These are phyloP conservation scores for Entoloma clypeatum DNA, from an alignment of 1,284 basidiomycete species.

Conservation along the genomic window DNA sequence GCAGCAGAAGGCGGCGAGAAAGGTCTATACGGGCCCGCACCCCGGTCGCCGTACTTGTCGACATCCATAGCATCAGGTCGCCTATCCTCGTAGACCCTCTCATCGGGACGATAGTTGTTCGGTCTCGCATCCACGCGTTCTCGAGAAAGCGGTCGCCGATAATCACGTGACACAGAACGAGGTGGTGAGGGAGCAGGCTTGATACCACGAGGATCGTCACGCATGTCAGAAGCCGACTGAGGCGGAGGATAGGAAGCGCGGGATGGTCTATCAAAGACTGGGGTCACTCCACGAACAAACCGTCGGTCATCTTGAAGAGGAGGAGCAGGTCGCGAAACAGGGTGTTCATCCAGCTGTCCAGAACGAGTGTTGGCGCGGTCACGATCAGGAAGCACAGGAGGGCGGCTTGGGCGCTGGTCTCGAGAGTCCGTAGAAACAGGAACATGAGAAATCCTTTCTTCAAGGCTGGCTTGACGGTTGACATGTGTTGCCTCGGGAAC, in stretches of 20 bases:
- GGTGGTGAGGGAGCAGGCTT: constrained; percentile 23
- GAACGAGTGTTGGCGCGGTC: constrained; percentile 17
- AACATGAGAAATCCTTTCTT: constrained; percentile 37
- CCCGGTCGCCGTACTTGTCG: constrained; percentile 28
- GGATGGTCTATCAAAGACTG: constrained; percentile 11
- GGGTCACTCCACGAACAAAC: constrained; percentile 19
- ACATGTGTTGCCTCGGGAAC: constrained; percentile 22
- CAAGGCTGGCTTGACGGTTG: constrained; percentile 31
- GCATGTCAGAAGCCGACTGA: constrained; percentile 27
- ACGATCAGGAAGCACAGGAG: constrained; percentile 18
- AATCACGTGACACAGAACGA: constrained; percentile 24
- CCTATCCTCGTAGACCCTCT: constrained; percentile 29
- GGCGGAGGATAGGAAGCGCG: constrained; percentile 22
- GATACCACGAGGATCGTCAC: constrained; percentile 30
- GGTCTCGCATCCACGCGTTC: constrained; percentile 27
- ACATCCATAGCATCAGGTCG: constrained; percentile 31
- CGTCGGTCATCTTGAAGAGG: constrained; percentile 22
- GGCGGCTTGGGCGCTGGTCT: constrained; percentile 18
- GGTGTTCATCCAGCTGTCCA: constrained; percentile 14
- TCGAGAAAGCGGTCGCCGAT: constrained; percentile 29
- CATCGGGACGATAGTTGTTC: constrained; percentile 33
- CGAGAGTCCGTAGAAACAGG: constrained; percentile 23
- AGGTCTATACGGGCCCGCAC: constrained; percentile 25
- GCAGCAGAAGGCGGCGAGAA: constrained; percentile 31
- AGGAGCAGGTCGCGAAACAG: constrained; percentile 10